Evolutionary conservation across 2,329 filamentous ascomycete species (phyloP).

Genomic region (Fusarium avenaceum): DNA sequence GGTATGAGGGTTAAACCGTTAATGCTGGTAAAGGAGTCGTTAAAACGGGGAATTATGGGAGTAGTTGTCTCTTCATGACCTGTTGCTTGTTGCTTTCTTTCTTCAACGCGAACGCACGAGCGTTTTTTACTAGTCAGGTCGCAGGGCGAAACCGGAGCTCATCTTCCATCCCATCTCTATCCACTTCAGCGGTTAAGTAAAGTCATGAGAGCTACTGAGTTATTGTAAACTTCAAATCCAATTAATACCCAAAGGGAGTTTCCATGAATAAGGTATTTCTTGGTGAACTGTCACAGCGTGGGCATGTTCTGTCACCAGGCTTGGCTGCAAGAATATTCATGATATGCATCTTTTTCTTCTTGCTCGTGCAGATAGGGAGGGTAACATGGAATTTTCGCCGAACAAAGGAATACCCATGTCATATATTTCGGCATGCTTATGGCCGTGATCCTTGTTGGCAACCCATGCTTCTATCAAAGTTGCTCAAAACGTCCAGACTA

Average conservation of each 20-base stretch:
- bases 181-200: slow-evolving; percentile 6
- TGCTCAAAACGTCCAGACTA: slow-evolving; percentile 26
- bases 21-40: slow-evolving; percentile 21
- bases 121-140: slow-evolving; percentile 7
- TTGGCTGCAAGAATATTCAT: not conserved
- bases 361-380: slow-evolving; percentile 4
- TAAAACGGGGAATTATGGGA: slow-evolving; percentile 18
- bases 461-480: slow-evolving; percentile 42
- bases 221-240: not conserved
- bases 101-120: not conserved
- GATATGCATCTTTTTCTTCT: slow-evolving; percentile 4
- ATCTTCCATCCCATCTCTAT: slow-evolving; percentile 15
- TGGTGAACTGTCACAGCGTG: not conserved
- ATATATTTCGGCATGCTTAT: slow-evolving; percentile 26
- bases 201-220: slow-evolving; percentile 4
- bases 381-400: slow-evolving; percentile 28
- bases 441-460: slow-evolving; percentile 26
- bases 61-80: slow-evolving; percentile 3
- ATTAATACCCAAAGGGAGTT: too few relatives aligned
- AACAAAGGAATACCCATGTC: slow-evolving; percentile 24
- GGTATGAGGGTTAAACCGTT: slow-evolving; percentile 5
- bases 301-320: not conserved
- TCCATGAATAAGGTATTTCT: too few relatives aligned
- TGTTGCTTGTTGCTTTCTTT: not conserved
- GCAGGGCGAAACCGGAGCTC: slow-evolving; percentile 19